phyloP scores from a whole-genome alignment of 768 basidiomycete genomes.

The Mycena chlorophos region DNA sequence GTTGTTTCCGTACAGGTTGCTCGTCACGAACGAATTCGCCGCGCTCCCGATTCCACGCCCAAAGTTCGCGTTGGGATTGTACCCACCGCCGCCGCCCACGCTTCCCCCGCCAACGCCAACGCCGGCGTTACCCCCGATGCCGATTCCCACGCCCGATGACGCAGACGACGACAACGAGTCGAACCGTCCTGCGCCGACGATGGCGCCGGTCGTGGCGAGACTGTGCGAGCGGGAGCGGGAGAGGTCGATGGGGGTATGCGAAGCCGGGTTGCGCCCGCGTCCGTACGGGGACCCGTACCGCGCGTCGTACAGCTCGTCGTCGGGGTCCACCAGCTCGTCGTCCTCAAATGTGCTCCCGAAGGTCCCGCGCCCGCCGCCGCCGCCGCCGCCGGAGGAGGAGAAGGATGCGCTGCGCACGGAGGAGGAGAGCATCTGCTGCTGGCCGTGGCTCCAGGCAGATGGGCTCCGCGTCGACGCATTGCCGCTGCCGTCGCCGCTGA shows the following conservation, averaged over 20 bases:
- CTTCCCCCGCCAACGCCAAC: no score
- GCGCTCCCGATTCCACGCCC: constrained; percentile 1
- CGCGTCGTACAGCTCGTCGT: constrained; percentile 17
- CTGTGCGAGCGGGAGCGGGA: constrained; percentile 19
- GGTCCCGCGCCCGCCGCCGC: no score
- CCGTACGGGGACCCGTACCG: constrained; percentile 4
- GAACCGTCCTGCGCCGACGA: constrained; percentile 8
- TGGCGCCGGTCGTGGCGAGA: constrained; percentile 10
- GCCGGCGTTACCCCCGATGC: no score
- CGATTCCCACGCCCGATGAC: no score
- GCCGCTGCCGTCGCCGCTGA: not conserved
- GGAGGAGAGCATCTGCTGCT: not conserved
- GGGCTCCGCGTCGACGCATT: not conserved
- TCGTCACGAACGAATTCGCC: constrained; percentile 9
- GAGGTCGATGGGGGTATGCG: constrained; percentile 5
- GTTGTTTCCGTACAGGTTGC: constrained; percentile 13
- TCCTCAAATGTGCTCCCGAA: constrained; percentile 18
- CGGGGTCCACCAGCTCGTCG: constrained; percentile 20
- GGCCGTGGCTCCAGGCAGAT: not conserved
- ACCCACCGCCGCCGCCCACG: not conserved
- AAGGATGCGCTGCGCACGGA: not conserved
- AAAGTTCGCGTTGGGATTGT: not conserved
- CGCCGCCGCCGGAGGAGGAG: constrained; percentile 2
- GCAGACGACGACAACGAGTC: not conserved
- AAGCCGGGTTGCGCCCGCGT: no score